Evolutionary conservation across 768 basidiomycete species (phyloP).

Genomic region (Trametes meyenii): DNA sequence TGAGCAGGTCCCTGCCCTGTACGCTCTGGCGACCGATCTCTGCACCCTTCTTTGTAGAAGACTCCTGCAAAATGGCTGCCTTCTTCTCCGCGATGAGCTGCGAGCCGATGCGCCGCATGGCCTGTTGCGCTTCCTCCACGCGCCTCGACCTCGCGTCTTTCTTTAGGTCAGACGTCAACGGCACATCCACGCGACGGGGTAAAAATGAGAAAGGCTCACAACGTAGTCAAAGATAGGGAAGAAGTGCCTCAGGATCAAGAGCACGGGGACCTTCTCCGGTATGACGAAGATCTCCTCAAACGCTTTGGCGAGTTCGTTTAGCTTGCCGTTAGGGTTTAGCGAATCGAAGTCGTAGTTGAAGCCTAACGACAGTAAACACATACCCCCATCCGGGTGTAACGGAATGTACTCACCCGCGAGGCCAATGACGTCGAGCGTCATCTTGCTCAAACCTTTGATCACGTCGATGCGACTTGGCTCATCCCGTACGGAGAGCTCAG

Average conservation of each 20-base stretch:
- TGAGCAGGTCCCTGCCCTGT: constrained; percentile 13
- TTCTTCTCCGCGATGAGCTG: constrained; percentile 38
- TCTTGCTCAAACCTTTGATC: constrained; percentile 36
- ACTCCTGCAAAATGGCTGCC: constrained; percentile 33
- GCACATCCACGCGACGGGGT: background rate
- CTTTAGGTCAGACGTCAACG: background rate
- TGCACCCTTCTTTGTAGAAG: constrained; percentile 37
- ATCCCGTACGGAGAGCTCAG: constrained; percentile 36
- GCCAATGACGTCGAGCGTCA: constrained; percentile 47
- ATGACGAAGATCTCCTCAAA: constrained; percentile 33
- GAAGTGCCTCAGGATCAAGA: constrained; percentile 19
- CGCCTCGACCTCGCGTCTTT: background rate
- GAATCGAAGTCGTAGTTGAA: constrained; percentile 41
- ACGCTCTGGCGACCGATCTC: background rate
- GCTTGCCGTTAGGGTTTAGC: constrained; percentile 30
- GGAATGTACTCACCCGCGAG: constrained; percentile 35
- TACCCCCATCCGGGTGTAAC: background rate
- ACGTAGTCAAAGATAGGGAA: constrained; percentile 29
- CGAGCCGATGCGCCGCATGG: constrained; percentile 33
- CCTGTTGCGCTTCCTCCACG: constrained; percentile 16
- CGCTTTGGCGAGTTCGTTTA: constrained; percentile 37
- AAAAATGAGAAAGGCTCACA: background rate
- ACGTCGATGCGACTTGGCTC: constrained; percentile 33
- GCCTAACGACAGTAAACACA: constrained; percentile 25
- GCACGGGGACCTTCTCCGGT: constrained; percentile 9